Base-by-base conservation (phyloP, 768 basidiomycete species). In the Lactarius sp. region DNA sequence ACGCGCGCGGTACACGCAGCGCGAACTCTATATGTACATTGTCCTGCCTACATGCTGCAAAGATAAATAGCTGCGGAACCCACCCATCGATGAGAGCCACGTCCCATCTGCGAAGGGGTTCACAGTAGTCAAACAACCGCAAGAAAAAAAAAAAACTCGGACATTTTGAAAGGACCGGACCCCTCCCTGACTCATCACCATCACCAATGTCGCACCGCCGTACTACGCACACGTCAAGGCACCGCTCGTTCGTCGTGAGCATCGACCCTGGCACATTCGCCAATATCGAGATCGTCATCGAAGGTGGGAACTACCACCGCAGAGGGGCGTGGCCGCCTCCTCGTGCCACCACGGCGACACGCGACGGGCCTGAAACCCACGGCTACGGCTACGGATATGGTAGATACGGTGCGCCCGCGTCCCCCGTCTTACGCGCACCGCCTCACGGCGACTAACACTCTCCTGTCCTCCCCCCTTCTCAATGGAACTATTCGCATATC, bases 211-310 rank as follows among this genome's bases (percentile, higher is more conserved):
- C 64, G 2, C 34, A 56, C 37, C 62, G 18, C 7, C 52, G 49
- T n/a, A 16, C 12, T 13, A 22, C 52, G 22, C n/a, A 36, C 39
- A 20, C 64, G 33, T 10, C 33, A 16, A 13, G 12, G 5, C 58
- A 53, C 20, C 62, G 49, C 22, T 55, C 58, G 39, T 65, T 56
- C 20, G 59, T 65, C 64, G 59, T 65, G 59, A 65, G 22, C 36
- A 56, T 65, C 42, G 64, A 65, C 47, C 49, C 64, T 8, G 49
- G 54, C 42, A 34, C 59, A 10, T 60, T 65, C 27, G 54, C 64
- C 27, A 56, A 60, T 20, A 55, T 65, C 27, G 59, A 65, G 34
- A 65, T 65, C 33, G 42, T 60, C 59, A 42, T 65, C 34, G 59
- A 34, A 13, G 64, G 54, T 27, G 47, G 22, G 27, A 13, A 22